phyloP scores from a whole-genome alignment of 805 yeast genomes.

The Kazachstania viticola region DNA sequence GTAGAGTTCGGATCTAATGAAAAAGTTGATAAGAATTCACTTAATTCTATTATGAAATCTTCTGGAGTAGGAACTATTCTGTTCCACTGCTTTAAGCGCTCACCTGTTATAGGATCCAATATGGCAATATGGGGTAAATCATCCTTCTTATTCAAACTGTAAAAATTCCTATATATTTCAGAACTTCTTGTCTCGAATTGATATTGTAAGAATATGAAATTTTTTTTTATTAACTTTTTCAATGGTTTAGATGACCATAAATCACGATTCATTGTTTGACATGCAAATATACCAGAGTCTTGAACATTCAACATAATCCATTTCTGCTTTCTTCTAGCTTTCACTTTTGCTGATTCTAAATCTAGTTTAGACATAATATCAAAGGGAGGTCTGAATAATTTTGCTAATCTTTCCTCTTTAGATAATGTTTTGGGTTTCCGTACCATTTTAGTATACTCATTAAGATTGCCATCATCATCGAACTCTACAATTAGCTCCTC shows the following conservation, averaged over 20 bases:
- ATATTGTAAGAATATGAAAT: constrained; percentile 79
- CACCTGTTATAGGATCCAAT: constrained; percentile 93
- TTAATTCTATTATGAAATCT: constrained; percentile 55
- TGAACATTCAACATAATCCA: constrained; percentile 89
- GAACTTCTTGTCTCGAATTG: constrained; percentile 72
- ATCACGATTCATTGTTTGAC: constrained; percentile 87
- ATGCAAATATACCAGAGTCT: constrained; percentile 70
- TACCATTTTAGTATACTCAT: constrained; percentile 22
- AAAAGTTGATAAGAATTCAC: constrained; percentile 54
- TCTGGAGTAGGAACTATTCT: constrained; percentile 46
- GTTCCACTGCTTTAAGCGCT: constrained; percentile 69
- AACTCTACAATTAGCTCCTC: constrained; percentile 24
- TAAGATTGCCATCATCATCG: constrained; percentile 29
- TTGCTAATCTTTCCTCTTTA: constrained; percentile 51
- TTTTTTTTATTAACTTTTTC: constrained; percentile 49
- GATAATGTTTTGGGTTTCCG: constrained; percentile 16
- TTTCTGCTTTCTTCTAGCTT: constrained; percentile 47
- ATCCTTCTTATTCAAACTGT: constrained; percentile 42
- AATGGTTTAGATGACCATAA: constrained; percentile 70
- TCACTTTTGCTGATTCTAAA: constrained; percentile 59
- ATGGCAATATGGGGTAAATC: constrained; percentile 81
- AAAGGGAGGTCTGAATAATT: constrained; percentile 85
- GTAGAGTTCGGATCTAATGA: constrained; percentile 50
- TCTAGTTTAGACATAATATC: constrained; percentile 63
- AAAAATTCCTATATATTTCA: constrained; percentile 54